phyloP scores from a whole-genome alignment of 1,139 yeast genomes.

The Magnusiomyces tetraspermus region DNA sequence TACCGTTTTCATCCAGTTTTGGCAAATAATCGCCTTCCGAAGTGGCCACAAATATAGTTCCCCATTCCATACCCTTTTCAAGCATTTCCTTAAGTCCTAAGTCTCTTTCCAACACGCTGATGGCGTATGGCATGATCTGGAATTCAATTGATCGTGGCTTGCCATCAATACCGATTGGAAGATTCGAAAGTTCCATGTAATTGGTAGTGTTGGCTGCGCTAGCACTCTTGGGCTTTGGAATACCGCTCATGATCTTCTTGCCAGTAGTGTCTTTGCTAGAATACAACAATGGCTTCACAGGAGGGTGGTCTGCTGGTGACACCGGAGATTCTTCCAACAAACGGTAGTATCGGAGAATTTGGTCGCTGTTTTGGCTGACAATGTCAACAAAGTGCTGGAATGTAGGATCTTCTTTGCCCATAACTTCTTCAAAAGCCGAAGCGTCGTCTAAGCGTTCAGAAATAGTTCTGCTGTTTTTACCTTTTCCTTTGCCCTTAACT shows the following conservation, averaged over 20 bases:
- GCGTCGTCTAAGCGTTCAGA: neutral
- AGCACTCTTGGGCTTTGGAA: neutral
- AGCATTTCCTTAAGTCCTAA: constrained; percentile 35
- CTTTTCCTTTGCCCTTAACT: neutral
- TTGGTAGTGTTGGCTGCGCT: constrained; percentile 4
- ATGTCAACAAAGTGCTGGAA: constrained; percentile 71
- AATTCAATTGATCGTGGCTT: constrained; percentile 63
- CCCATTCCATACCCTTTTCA: constrained; percentile 92
- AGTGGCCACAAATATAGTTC: constrained; percentile 79
- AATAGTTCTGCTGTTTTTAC: constrained; percentile 1
- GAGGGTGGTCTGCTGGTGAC: neutral
- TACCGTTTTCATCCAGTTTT: constrained; percentile 45
- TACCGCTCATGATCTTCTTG: constrained; percentile 19
- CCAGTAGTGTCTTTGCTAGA: constrained; percentile 52
- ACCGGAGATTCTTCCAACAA: constrained; percentile 5
- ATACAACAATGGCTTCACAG: constrained; percentile 50
- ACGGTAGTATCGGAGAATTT: constrained; percentile 69
- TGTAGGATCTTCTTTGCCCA: constrained; percentile 43
- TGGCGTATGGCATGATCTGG: constrained; percentile 90
- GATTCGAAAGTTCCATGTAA: constrained; percentile 31
- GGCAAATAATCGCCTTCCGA: constrained; percentile 64
- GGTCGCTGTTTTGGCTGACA: constrained; percentile 73
- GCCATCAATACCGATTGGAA: constrained; percentile 40
- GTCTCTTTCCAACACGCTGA: constrained; percentile 61
- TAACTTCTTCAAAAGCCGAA: constrained; percentile 17